Evolutionary conservation across 1,284 basidiomycete genomes (phyloP).

Genomic region (Cerrena zonata): DNA sequence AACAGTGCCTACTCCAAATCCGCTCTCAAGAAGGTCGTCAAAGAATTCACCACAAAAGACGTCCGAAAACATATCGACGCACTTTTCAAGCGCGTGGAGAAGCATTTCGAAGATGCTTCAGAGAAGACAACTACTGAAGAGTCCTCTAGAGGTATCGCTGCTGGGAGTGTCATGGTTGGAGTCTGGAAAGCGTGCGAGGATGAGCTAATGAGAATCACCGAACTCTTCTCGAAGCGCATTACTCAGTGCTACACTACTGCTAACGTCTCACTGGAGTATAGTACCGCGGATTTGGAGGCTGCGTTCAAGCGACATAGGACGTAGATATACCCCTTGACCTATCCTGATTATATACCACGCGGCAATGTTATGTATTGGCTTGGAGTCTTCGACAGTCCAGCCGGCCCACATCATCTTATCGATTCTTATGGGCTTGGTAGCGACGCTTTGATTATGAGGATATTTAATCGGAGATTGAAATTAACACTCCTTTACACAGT

Average conservation of each 20-base stretch:
- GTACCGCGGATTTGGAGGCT: conserved; percentile 66
- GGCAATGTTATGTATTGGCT: too few relatives aligned
- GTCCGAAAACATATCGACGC: conserved; percentile 81
- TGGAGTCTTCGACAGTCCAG: too few relatives aligned
- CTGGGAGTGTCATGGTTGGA: conserved; percentile 68
- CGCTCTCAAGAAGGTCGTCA: conserved; percentile 77
- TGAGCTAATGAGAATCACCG: conserved; percentile 69
- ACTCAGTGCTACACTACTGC: conserved; percentile 72
- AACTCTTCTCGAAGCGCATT: conserved; percentile 64
- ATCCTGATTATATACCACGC: too few relatives aligned
- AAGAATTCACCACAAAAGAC: conserved; percentile 85
- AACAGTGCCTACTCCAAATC: conserved; percentile 76
- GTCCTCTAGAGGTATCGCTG: conserved; percentile 43
- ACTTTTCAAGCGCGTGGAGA: conserved; percentile 87
- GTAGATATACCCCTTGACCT: conserved; percentile 15
- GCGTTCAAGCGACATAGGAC: conserved; percentile 68
- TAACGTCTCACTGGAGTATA: conserved; percentile 70
- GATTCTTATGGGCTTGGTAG: too few relatives aligned
- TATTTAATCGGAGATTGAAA: too few relatives aligned
- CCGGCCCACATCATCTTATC: too few relatives aligned
- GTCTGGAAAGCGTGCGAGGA: conserved; percentile 88
- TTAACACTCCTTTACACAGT: too few relatives aligned
- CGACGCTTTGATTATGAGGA: too few relatives aligned
- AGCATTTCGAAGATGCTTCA: conserved; percentile 83
- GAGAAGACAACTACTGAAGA: conserved; percentile 61